Base-by-base conservation (phyloP, 2,329 filamentous ascomycete genomes). In the Penicillium italicum region DNA sequence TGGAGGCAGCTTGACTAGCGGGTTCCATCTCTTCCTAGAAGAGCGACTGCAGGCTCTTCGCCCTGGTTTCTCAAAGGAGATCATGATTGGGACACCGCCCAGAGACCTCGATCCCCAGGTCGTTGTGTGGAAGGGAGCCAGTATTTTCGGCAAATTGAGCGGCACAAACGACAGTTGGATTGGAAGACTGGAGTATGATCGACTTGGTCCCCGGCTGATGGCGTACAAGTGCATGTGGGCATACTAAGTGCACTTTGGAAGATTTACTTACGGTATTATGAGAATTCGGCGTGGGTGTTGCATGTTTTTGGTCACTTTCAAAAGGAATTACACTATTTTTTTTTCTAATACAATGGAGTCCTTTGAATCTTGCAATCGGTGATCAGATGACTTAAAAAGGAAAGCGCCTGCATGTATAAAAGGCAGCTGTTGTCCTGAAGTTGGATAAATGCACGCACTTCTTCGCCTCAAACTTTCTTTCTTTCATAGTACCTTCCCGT, bases 41-140 rank as follows among this genome's bases (percentile, higher is more conserved):
- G 88, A 93, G 68, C 84, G 85, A 65, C 81, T 97, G 48, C 86
- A 90, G 66, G 80, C 82, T 59, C 80, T 87, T 26, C 74, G 82
- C 49, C 82, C 83, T 0, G 79, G 77, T n/a, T 83, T 82, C 61
- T 77, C 79, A 6, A 85, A 94, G 81, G 81, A 86, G 62, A 84
- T 88, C 53, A 78, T 87, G 59, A 84, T 88, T 24, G 84, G 83
- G 1, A 79, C 82, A 20, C 85, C 85, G n/a, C 94, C 94, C 0
- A 82, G 93, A 66, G 94, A 99, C 66, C 88, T 99, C 78, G 94
- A 99, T 74, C 91, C 94, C 57, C 91, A 97, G 75, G 92, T 97
- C n/a, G 89, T 97, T 50, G 87, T 88, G 9, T 99, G 94, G 94
- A 99, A 99, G 81, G 94, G 94, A 4, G 94, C 90, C 0, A 96